Conservation (phyloP, 1,284 basidiomycete genomes). For the Naganishia sp. region DNA sequence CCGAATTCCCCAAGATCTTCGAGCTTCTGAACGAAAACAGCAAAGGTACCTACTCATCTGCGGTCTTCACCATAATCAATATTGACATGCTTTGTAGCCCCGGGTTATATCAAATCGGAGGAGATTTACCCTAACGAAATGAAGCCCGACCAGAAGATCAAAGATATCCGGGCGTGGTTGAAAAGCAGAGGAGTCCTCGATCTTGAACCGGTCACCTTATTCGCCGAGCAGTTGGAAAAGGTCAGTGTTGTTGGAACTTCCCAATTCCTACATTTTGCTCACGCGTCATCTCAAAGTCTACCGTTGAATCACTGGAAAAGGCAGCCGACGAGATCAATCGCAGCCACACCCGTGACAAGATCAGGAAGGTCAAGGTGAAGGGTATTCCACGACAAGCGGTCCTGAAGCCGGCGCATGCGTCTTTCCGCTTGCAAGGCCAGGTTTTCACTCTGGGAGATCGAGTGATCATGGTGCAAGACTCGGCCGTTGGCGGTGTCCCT, state of each 20-base stretch:
- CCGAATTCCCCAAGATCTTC: constrained; percentile 80
- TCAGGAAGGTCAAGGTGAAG: constrained; percentile 88
- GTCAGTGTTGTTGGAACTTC: constrained; percentile 52
- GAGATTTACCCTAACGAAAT: constrained; percentile 69
- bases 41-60: constrained; percentile 60
- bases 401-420: constrained; percentile 87
- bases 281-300: constrained; percentile 58
- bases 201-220: constrained; percentile 88
- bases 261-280: constrained; percentile 16
- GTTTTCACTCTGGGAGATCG: constrained; percentile 90
- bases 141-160: constrained; percentile 70
- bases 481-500: constrained; percentile 78
- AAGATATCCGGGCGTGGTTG: constrained; percentile 81
- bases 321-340: constrained; percentile 69
- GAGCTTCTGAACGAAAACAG: constrained; percentile 65
- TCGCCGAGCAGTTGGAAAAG: constrained; percentile 87
- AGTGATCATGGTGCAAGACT: constrained; percentile 92
- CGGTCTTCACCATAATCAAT: constrained; percentile 17
- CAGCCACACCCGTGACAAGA: constrained; percentile 62
- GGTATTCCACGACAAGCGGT: constrained; percentile 91
- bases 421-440: constrained; percentile 87
- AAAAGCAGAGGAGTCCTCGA: constrained; percentile 81
- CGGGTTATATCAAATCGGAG: constrained; percentile 70
- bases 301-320: constrained; percentile 74
- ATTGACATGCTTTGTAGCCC: constrained; percentile 27